phyloP scores from a whole-genome alignment of 2,329 filamentous ascomycete genomes.

The Penicillium verrucosum region DNA sequence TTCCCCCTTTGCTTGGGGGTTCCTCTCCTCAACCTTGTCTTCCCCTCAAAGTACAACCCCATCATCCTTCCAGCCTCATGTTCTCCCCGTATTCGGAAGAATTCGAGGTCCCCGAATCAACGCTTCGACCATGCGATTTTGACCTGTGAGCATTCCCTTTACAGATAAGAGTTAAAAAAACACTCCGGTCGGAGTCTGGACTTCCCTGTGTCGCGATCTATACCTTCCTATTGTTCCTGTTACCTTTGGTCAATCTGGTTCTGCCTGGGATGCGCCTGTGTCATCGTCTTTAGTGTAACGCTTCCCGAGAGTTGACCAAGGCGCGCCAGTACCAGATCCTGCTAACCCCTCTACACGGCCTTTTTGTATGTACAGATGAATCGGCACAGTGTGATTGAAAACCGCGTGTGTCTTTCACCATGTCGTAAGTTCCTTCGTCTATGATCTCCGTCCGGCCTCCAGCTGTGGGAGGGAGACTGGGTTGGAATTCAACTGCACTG shows the following conservation, averaged over 20 bases:
- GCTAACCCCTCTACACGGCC: constrained; percentile 33
- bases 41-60: not conserved
- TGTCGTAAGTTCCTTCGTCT: constrained; percentile 41
- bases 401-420: constrained; percentile 34
- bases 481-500: constrained; percentile 10
- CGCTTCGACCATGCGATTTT: constrained; percentile 30
- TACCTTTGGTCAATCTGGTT: constrained; percentile 24
- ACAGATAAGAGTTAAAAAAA: constrained; percentile 8
- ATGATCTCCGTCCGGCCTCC: constrained; percentile 23
- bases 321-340: constrained; percentile 33
- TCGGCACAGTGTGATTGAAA: constrained; percentile 36
- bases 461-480: constrained; percentile 23
- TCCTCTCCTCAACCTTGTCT: constrained; percentile 6
- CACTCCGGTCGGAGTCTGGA: constrained; percentile 13
- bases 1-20: not conserved
- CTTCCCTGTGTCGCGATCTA: constrained; percentile 9
- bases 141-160: constrained; percentile 23
- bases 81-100: constrained; percentile 30
- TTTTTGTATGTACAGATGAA: constrained; percentile 41
- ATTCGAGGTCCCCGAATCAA: constrained; percentile 29
- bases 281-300: constrained; percentile 40
- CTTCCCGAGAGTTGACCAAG: constrained; percentile 32
- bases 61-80: constrained; percentile 22
- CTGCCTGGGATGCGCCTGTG: constrained; percentile 38
- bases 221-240: constrained; percentile 9